Conservation (phyloP, 1,284 basidiomycete species). For the Microbotryum silenes-acaulis region DNA sequence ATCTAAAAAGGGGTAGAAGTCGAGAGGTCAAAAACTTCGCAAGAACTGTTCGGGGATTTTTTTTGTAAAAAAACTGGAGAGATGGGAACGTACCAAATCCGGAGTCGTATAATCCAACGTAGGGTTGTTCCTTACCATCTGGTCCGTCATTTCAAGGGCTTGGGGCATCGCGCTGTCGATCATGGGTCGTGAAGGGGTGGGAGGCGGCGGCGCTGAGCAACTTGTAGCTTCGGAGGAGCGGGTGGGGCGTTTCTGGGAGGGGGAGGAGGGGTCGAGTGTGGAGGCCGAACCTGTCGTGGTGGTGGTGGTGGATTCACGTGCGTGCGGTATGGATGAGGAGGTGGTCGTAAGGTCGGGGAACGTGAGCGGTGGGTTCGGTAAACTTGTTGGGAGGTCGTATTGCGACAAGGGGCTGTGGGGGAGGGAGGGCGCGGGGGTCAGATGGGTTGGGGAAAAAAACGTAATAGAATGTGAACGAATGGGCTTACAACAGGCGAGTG, state of each 20-base stretch:
- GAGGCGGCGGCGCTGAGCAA: conserved; percentile 8
- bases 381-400: conserved; percentile 69
- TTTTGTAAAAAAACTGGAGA: too few relatives aligned
- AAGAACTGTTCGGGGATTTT: too few relatives aligned
- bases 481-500: conserved; percentile 60
- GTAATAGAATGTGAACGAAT: too few relatives aligned
- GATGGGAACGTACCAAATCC: conserved; percentile 28
- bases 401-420: conserved; percentile 67
- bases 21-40: too few relatives aligned
- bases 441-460: too few relatives aligned
- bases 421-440: neutral
- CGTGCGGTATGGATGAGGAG: conserved; percentile 40
- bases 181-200: conserved; percentile 31
- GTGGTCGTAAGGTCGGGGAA: conserved; percentile 39
- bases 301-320: too few relatives aligned
- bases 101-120: conserved; percentile 45
- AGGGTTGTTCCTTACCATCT: conserved; percentile 44
- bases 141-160: conserved; percentile 41
- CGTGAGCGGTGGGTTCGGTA: conserved; percentile 23
- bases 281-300: too few relatives aligned
- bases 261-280: too few relatives aligned
- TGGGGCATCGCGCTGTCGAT: conserved; percentile 25
- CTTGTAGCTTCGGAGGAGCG: neutral
- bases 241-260: too few relatives aligned
- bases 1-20: conserved; percentile 44